Evolutionary conservation across 2,329 filamentous ascomycete genomes (phyloP), one percentile per base, ranked within the genome.

Genomic region (Akanthomyces dipterigenus): DNA sequence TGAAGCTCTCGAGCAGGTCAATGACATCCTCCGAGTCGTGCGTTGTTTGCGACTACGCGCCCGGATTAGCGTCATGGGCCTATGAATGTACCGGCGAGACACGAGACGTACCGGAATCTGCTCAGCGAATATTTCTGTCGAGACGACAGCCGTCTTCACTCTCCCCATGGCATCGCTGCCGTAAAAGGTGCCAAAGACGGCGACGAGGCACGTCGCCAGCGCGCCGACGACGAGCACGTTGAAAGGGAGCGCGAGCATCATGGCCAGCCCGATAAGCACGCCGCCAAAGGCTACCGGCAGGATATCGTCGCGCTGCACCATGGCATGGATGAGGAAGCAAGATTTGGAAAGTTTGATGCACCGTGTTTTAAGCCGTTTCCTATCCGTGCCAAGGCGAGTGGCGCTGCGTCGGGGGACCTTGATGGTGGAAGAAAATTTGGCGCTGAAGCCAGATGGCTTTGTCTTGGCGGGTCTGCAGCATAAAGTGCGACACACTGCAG

Each of bases 231-330:
- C 38, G 49, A 60, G 24, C 26, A 60, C 18, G 48, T 53, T 54
- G 9, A 60, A 60, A 14, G 57, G 48, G n/a, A 60, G 28, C 4
- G 56, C 56, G 46, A 59, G 20, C 56, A 60, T 60, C 49, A 60
- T 60, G 57, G 48, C 57, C 4, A 54, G 48, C 18, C 26, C 50
- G 12, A 60, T 38, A 24, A 54, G 42, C n/a, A 54, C 36, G 14
- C 57, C 57, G 20, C 57, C 38, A 28, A 60, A 54, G 20, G 57
- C 57, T 16, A 60, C 57, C 5, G 49, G 57, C 9, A 60, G 28
- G 1, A 60, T 49, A 28, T 60, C 12, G 40, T 54, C 57, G 40
- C 57, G 57, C 57, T 60, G 57, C 48, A 60, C 57, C 57, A 60
- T 60, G 36, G 38, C 40, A 42, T 24, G 26, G 16, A 56, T 34